Evolutionary conservation across 2,329 filamentous ascomycete genomes (phyloP), one percentile per base, ranked within the genome.

Genomic region (Cordyceps militaris): DNA sequence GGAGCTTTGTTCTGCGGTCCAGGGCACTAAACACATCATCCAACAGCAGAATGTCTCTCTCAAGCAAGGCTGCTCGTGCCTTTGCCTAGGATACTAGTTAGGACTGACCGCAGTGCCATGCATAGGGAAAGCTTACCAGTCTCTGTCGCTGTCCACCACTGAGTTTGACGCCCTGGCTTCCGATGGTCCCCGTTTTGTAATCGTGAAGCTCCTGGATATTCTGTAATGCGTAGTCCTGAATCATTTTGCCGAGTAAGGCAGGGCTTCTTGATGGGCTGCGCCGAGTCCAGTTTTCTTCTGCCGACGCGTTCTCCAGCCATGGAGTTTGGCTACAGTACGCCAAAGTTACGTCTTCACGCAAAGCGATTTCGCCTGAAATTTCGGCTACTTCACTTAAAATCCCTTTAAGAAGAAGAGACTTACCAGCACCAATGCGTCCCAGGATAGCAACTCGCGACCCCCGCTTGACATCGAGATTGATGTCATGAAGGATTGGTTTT

Each of bases 141-240:
- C 53, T 46, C 24, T 56, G 53, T 9, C 53, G 44, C 44, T 56
- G 53, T 3, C 53, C 53, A 9, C 53, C 53, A 21, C 53, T 56
- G 30, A 56, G 53, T n/a, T 49, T 56, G 1, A 47, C 23, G 8
- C 53, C 53, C 19, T 47, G 42, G 13, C 32, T 56, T 4, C 53
- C 53, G 19, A 56, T 48, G 9, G 50, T 43, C 13, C 50, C 50
- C 24, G 50, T 53, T 10, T 32, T 53, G 50, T 53, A 53, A 8
- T 44, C 50, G 14, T 53, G 50, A 7, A 53, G 38, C 21, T 43
- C 26, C n/a, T 43, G 50, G 3, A 53, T 43, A 11, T 53, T 38
- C 24, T 53, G 13, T 7, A 53, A 9, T 2, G 24, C 36, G 10
- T 43, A 53, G 11, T 44, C 26, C 10, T 30, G 38, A 4, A 19